Percentiles rank a stretch among this genome's conserved stretches.
phyloP scores from a whole-genome alignment of 345 rosid species.

The Brassica nigra region DNA sequence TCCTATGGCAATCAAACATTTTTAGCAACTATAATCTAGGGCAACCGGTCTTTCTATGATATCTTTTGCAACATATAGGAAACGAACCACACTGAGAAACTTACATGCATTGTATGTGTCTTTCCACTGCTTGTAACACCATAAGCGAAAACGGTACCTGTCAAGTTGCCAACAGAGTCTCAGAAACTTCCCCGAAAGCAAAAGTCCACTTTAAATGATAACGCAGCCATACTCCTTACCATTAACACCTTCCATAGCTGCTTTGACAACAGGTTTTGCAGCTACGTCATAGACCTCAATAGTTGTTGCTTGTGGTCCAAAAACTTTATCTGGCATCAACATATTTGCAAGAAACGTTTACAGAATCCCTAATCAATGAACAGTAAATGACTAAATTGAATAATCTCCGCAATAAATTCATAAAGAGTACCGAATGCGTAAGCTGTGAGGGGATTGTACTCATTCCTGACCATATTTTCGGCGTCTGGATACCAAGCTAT shows the following conservation, averaged over 20 bases:
- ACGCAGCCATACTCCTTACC: constrained; percentile 51
- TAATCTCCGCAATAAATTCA: background rate
- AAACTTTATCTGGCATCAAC: constrained; percentile 70
- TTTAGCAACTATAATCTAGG: constrained; percentile 6
- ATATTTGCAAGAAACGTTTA: constrained; percentile 5
- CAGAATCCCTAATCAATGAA: constrained; percentile 3
- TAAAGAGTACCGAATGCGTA: constrained; percentile 82
- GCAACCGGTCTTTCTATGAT: background rate
- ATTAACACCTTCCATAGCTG: constrained; percentile 99
- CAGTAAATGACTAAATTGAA: background rate
- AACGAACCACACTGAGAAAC: constrained; percentile 14
- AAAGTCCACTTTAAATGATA: background rate
- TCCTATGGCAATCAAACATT: constrained; percentile 17
- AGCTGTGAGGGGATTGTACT: constrained; percentile 82
- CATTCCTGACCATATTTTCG: constrained; percentile 82
- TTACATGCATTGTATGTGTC: constrained; percentile 99
- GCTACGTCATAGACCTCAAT: constrained; percentile 90
- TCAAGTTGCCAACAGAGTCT: constrained; percentile 3
- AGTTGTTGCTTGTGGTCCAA: constrained; percentile 77
- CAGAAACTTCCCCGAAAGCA: constrained; percentile 8
- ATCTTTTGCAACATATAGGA: background rate
- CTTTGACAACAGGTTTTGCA: constrained; percentile 91
- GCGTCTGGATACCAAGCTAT: constrained; percentile 95
- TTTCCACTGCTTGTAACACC: constrained; percentile 99
- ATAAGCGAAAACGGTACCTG: constrained; percentile 99